phyloP scores from a whole-genome alignment of 345 rosid genomes.

The Arabidopsis suecica region DNA sequence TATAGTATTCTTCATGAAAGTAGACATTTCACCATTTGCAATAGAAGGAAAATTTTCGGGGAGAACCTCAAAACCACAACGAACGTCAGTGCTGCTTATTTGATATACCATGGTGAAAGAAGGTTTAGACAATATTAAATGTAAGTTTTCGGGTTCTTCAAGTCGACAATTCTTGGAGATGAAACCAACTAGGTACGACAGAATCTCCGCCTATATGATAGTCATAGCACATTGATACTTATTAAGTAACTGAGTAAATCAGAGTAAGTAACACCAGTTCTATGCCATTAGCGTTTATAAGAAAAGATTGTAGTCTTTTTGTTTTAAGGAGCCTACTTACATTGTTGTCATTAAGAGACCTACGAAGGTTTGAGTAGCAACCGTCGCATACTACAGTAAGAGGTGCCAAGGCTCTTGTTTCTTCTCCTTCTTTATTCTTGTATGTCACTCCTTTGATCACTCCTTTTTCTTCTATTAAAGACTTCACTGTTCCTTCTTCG shows the following conservation, averaged over 20 bases:
- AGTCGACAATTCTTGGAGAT: conserved; percentile 55
- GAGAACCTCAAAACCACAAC: conserved; percentile 52
- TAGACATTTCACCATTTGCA: conserved; percentile 56
- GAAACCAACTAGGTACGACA: conserved; percentile 52
- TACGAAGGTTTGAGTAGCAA: conserved; percentile 55
- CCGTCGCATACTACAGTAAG: conserved; percentile 66
- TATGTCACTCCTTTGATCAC: conserved; percentile 55
- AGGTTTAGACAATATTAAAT: conserved; percentile 55
- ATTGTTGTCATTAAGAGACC: conserved; percentile 52
- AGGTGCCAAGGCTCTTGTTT: conserved; percentile 50
- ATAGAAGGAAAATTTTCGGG: conserved; percentile 53
- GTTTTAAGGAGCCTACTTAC: conserved; percentile 32
- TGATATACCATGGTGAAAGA: conserved; percentile 55
- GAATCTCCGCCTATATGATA: conserved; percentile 51
- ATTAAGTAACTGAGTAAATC: neutral
- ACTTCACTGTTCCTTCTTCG: conserved; percentile 57
- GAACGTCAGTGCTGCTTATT: conserved; percentile 56
- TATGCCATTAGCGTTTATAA: neutral
- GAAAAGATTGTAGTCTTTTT: neutral
- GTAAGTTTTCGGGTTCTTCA: conserved; percentile 46
- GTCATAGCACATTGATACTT: neutral
- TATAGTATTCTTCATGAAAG: conserved; percentile 43
- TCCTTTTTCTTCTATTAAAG: conserved; percentile 58
- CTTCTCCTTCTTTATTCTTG: conserved; percentile 49
- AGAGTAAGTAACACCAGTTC: neutral